These are phyloP conservation scores for Butyriboletus regius DNA, from an alignment of 1,284 basidiomycete genomes.

Conservation along the genomic window DNA sequence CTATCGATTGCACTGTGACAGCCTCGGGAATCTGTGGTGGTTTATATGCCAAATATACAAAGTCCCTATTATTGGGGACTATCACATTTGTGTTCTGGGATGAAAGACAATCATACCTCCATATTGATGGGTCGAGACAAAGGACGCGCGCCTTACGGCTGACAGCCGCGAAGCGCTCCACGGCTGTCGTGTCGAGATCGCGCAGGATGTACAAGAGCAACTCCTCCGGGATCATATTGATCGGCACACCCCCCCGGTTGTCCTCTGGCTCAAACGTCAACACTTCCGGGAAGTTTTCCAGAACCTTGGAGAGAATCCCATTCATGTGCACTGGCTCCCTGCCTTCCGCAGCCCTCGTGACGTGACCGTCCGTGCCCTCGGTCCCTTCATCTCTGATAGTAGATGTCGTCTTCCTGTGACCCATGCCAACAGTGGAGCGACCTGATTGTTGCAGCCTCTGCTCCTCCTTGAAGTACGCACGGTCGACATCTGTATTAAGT, in stretches of 20 bases:
- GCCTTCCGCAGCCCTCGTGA: slow-evolving; percentile 14
- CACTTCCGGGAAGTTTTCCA: slow-evolving; percentile 44
- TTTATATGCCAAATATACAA: slow-evolving; percentile 55
- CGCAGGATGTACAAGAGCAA: slow-evolving; percentile 63
- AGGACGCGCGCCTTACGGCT: slow-evolving; percentile 68
- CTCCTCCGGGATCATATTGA: slow-evolving; percentile 67
- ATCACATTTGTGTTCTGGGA: slow-evolving; percentile 8
- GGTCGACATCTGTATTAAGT: slow-evolving; percentile 62
- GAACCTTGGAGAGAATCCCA: slow-evolving; percentile 43
- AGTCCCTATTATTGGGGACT: slow-evolving; percentile 36
- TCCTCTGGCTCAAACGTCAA: slow-evolving; percentile 63
- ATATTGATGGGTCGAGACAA: slow-evolving; percentile 60
- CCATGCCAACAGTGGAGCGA: background rate
- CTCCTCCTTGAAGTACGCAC: slow-evolving; percentile 53
- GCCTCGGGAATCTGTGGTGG: slow-evolving; percentile 61
- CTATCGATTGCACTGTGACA: slow-evolving; percentile 42
- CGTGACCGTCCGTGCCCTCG: slow-evolving; percentile 14
- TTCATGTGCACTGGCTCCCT: slow-evolving; percentile 15
- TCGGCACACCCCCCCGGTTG: slow-evolving; percentile 49
- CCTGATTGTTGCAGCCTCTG: slow-evolving; percentile 31
- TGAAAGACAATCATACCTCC: slow-evolving; percentile 55
- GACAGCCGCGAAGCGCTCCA: slow-evolving; percentile 70
- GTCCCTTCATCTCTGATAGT: slow-evolving; percentile 4
- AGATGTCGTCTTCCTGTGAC: slow-evolving; percentile 19
- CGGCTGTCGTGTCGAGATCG: slow-evolving; percentile 52